Percentiles rank a stretch among this genome's conserved stretches.
Conservation (phyloP, 306 rosid species). For the Corylus avellana region DNA sequence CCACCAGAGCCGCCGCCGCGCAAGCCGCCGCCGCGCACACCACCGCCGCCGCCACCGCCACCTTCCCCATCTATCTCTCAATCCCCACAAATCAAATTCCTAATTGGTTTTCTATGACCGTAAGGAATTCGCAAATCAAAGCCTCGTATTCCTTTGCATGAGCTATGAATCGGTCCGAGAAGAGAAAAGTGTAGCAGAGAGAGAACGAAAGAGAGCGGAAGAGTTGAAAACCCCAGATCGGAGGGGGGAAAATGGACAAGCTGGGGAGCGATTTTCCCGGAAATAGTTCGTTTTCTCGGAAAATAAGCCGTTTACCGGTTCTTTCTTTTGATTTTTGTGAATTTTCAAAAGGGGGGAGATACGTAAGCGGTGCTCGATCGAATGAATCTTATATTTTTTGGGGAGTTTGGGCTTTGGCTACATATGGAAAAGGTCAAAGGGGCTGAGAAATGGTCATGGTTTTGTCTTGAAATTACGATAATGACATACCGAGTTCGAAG, state of each 20-base stretch:
- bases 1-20: constrained; percentile 80
- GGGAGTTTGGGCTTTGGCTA: neutral
- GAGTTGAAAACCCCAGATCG: neutral
- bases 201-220: constrained; percentile 1
- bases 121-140: neutral
- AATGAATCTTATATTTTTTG: neutral
- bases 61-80: constrained; percentile 60
- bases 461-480: neutral
- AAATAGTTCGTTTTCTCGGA: neutral
- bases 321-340: neutral
- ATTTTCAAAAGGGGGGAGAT: neutral
- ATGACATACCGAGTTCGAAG: neutral
- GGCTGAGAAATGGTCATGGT: neutral
- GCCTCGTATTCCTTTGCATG: constrained; percentile 24
- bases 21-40: constrained; percentile 75
- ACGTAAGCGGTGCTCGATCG: neutral
- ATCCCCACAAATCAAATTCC: constrained; percentile 1
- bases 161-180: constrained; percentile 9
- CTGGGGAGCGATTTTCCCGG: neutral
- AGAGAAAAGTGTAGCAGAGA: constrained; percentile 6
- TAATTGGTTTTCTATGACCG: constrained; percentile 20
- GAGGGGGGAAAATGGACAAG: neutral
- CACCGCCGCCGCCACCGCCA: constrained; percentile 57
- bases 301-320: neutral
- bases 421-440: neutral